phyloP scores from a whole-genome alignment of 148 eudicot genomes.

The Beta vulgaris region DNA sequence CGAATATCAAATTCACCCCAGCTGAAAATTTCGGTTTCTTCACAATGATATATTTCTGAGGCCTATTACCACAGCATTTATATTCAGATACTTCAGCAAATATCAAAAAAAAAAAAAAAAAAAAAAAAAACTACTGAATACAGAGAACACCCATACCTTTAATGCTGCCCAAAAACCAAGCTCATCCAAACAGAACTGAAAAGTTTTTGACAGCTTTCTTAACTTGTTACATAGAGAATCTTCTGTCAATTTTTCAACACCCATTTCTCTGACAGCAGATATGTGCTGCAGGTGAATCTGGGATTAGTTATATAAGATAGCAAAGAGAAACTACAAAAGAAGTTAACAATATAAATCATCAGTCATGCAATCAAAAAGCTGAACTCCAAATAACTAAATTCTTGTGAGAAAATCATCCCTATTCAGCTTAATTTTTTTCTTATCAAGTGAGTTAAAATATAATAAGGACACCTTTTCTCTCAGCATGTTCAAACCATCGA shows the following conservation, averaged over 20 bases:
- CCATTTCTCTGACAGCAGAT: conserved; percentile 23
- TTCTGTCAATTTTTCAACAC: conserved; percentile 26
- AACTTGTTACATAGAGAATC: conserved; percentile 45
- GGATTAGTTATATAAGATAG: conserved; percentile 12
- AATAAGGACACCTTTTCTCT: conserved; percentile 43
- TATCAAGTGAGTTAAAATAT: neutral
- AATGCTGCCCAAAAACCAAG: conserved; percentile 80
- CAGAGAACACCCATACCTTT: conserved; percentile 44
- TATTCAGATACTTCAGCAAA: conserved; percentile 13
- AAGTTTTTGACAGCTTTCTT: conserved; percentile 36
- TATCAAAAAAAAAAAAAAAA: conserved; percentile 2
- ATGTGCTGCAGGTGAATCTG: conserved; percentile 44
- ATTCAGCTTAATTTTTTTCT: neutral
- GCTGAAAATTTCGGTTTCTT: conserved; percentile 37
- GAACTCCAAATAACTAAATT: neutral
- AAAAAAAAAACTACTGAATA: no score
- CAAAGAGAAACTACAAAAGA: neutral
- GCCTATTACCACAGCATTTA: conserved; percentile 46
- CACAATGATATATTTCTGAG: conserved; percentile 48
- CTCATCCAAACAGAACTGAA: conserved; percentile 56
- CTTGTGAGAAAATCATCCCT: neutral
- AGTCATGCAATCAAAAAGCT: neutral
- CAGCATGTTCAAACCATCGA: conserved; percentile 28
- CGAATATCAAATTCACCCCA: conserved; percentile 54
- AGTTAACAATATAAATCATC: neutral